These are phyloP conservation scores for Castanea mollissima DNA, from an alignment of 306 rosid species.

Conservation along the genomic window DNA sequence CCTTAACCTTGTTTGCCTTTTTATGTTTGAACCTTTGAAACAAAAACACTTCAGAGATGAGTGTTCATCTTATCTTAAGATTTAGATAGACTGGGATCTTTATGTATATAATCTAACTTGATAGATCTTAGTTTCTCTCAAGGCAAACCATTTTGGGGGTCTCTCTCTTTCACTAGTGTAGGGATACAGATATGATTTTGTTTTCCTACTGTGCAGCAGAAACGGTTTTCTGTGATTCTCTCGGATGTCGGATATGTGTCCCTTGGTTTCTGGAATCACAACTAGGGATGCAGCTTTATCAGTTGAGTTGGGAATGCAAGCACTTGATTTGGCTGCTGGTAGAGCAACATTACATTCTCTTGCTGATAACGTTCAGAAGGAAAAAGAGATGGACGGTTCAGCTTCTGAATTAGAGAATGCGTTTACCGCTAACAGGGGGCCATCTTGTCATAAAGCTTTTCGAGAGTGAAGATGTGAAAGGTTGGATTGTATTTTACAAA, in stretches of 20 bases:
- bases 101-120: neutral
- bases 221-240: conserved; percentile 73
- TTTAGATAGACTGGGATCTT: neutral
- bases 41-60: neutral
- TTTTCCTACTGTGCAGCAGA: conserved; percentile 38
- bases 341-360: conserved; percentile 35
- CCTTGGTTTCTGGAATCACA: conserved; percentile 78
- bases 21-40: neutral
- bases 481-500: conserved; percentile 25
- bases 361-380: conserved; percentile 22
- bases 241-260: conserved; percentile 94
- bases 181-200: neutral
- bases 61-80: neutral
- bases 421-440: conserved; percentile 65
- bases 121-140: neutral
- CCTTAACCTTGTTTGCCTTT: neutral
- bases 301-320: conserved; percentile 75
- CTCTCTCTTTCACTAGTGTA: neutral
- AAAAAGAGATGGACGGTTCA: conserved; percentile 9
- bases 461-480: conserved; percentile 85
- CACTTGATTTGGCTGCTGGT: conserved; percentile 79
- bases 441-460: conserved; percentile 78
- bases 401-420: conserved; percentile 21
- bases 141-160: neutral
- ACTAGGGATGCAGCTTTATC: conserved; percentile 79